Conservation (phyloP, 2,329 filamentous ascomycete species). For the Exophiala aquamarina region DNA sequence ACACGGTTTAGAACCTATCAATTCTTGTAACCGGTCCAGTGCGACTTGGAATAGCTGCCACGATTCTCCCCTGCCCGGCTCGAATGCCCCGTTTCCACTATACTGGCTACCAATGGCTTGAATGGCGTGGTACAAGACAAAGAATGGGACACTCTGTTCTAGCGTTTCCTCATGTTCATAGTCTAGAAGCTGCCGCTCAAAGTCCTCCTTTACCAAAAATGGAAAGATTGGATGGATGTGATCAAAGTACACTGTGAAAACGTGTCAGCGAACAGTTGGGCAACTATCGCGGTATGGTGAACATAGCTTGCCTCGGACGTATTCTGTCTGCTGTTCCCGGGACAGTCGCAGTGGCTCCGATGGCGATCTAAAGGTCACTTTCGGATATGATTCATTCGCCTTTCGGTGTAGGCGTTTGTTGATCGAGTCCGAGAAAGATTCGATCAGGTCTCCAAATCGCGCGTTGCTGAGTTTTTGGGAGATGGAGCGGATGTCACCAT, state of each 20-base stretch:
- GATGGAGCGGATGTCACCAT: conserved; percentile 33
- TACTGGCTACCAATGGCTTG: conserved; percentile 43
- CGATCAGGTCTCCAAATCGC: conserved; percentile 28
- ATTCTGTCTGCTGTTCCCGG: conserved; percentile 13
- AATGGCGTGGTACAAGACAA: conserved; percentile 40
- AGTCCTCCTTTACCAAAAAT: conserved; percentile 39
- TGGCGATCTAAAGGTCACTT: conserved; percentile 19
- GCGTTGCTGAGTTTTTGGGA: conserved; percentile 30
- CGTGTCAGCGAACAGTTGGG: background rate
- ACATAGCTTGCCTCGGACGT: conserved; percentile 10
- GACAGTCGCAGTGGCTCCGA: conserved; percentile 16
- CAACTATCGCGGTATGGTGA: background rate
- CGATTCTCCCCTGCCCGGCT: conserved; percentile 39
- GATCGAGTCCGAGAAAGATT: conserved; percentile 24
- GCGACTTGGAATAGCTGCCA: conserved; percentile 43
- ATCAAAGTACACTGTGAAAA: conserved; percentile 39
- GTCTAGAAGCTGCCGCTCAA: conserved; percentile 47
- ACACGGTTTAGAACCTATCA: conserved; percentile 29
- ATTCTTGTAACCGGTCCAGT: conserved; percentile 37
- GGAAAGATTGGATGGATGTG: conserved; percentile 42
- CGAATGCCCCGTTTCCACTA: conserved; percentile 37
- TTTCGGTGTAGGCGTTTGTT: conserved; percentile 21
- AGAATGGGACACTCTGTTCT: conserved; percentile 57
- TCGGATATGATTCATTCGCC: conserved; percentile 5
- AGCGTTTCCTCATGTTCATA: conserved; percentile 54